Percentiles rank a stretch among this genome's conserved stretches.
These are phyloP conservation scores for Yamadazyma spencermartinsiae DNA, from an alignment of 1,139 yeast species.

Conservation along the genomic window DNA sequence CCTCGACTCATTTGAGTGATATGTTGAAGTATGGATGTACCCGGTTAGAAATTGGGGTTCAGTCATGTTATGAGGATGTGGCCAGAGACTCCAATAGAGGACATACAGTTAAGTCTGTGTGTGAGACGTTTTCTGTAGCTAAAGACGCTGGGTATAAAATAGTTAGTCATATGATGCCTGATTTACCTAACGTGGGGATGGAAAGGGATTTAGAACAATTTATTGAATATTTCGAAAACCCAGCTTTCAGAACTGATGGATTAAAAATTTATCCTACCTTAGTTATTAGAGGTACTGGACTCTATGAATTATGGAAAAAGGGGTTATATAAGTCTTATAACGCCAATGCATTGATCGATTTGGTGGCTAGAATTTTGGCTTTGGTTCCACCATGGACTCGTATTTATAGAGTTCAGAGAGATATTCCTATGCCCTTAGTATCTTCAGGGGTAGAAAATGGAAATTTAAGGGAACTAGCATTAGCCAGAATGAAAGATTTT, in stretches of 20 bases:
- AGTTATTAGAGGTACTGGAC: constrained; percentile 96
- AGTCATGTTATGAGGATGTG: constrained; percentile 95
- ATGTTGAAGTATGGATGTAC: constrained; percentile 98
- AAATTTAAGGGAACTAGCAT: constrained; percentile 88
- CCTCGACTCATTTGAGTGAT: constrained; percentile 91
- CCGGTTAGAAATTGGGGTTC: constrained; percentile 95
- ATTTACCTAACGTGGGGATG: constrained; percentile 97
- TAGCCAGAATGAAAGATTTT: constrained; percentile 97
- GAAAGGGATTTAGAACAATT: constrained; percentile 96
- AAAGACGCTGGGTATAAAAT: constrained; percentile 98
- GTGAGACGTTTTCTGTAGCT: constrained; percentile 93
- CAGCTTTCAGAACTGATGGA: constrained; percentile 96
- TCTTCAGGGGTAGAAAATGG: constrained; percentile 99
- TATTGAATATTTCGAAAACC: constrained; percentile 93
- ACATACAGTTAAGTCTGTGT: constrained; percentile 93
- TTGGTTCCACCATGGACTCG: constrained; percentile 99
- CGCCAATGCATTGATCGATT: constrained; percentile 89
- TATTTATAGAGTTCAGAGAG: constrained; percentile 96
- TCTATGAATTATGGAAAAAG: constrained; percentile 95
- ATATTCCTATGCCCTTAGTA: constrained; percentile 98
- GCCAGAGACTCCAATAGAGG: constrained; percentile 99
- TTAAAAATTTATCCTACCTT: constrained; percentile 92
- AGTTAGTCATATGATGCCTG: constrained; percentile 99
- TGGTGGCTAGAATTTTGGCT: constrained; percentile 93
- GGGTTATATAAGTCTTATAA: constrained; percentile 93